Base-by-base conservation (phyloP, 441 rosid species). In the Biscutella auriculata region DNA sequence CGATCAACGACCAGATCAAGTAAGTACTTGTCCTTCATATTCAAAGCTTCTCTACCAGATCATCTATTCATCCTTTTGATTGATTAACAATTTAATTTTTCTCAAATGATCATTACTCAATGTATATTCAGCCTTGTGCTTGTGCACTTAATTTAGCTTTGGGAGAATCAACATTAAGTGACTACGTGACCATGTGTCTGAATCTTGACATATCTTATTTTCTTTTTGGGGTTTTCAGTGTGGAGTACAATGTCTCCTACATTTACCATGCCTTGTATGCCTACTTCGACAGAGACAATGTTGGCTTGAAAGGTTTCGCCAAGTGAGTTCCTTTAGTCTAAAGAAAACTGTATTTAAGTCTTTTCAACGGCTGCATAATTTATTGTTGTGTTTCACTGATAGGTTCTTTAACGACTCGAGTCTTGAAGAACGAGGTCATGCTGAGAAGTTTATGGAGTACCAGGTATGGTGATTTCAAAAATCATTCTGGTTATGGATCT, bases 221-320 rank as follows among this genome's bases (percentile, higher is more conserved):
- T 10, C 3, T 45, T 53, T 13, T 52, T n/a, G n/a, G n/a, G n/a
- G n/a, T 25, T 67, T 8, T 9, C 82, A 93, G 97, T 67, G 96
- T 93, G 80, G 99, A 89, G 63, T 93, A 93, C 79, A 87, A 74
- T 47, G 89, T 80, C 14, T 89, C 97, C 13, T 89, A 87, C 43
- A 84, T 79, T 14, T 93, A 93, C 80, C 97, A 89, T 53, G 76
- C 97, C n/a, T n/a, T 93, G 95, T 87, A 56, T 58, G 97, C 96
- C 3, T 93, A 85, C 67, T 89, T 93, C 51, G 97, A 89, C 71
- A 82, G 99, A 72, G 99, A 93, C 74, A 79, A 89, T 69, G 63
- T 93, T 57, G 99, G 88, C 15, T 76, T 93, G 26, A 85, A 72
- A 59, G 98, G 99, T 17, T 66, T 87, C 0, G 96, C 97, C 66